A percentile compares a stretch with the other conserved stretches of the same genome.
Evolutionary conservation across 2,329 filamentous ascomycete genomes (phyloP).

Genomic region (Claviceps arundinis): DNA sequence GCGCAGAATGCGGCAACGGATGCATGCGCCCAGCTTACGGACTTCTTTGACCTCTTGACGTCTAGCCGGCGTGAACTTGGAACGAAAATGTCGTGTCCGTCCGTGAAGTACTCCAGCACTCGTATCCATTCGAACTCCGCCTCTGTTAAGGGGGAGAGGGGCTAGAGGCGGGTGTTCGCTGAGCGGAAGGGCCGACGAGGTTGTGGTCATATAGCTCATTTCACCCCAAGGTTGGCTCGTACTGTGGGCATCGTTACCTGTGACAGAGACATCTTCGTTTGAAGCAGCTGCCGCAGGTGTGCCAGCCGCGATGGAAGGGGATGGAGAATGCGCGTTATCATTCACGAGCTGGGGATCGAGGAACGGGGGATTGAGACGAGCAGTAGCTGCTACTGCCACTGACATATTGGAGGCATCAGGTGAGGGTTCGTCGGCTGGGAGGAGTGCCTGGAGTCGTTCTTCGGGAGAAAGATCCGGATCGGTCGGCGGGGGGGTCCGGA

Average conservation of each 20-base stretch:
- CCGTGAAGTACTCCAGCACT: slow-evolving; percentile 29
- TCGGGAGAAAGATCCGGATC: slow-evolving; percentile 28
- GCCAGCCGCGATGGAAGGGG: slow-evolving; percentile 13
- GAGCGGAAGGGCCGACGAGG: slow-evolving; percentile 18
- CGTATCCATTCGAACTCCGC: slow-evolving; percentile 42
- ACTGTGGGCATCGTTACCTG: slow-evolving; percentile 11
- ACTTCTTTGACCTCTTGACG: slow-evolving; percentile 53
- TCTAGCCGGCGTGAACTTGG: slow-evolving; percentile 43
- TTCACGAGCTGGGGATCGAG: slow-evolving; percentile 37
- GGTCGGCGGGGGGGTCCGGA: slow-evolving; percentile 15
- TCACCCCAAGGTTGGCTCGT: slow-evolving; percentile 37
- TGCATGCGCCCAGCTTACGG: slow-evolving; percentile 51
- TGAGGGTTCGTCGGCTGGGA: slow-evolving; percentile 22
- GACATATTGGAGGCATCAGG: slow-evolving; percentile 37
- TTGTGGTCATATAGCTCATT: slow-evolving; percentile 33
- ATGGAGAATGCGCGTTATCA: slow-evolving; percentile 17
- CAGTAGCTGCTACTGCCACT: slow-evolving; percentile 42
- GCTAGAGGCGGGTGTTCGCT: slow-evolving; percentile 19
- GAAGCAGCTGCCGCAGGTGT: slow-evolving; percentile 11
- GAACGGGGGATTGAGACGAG: slow-evolving; percentile 39
- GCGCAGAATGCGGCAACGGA: slow-evolving; percentile 50
- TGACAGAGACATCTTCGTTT: slow-evolving; percentile 9
- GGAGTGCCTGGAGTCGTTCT: slow-evolving; percentile 36
- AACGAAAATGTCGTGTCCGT: slow-evolving; percentile 38
- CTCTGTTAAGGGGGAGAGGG: slow-evolving; percentile 20